phyloP scores from a whole-genome alignment of 768 basidiomycete species.

The Pulveroboletus ravenelii region DNA sequence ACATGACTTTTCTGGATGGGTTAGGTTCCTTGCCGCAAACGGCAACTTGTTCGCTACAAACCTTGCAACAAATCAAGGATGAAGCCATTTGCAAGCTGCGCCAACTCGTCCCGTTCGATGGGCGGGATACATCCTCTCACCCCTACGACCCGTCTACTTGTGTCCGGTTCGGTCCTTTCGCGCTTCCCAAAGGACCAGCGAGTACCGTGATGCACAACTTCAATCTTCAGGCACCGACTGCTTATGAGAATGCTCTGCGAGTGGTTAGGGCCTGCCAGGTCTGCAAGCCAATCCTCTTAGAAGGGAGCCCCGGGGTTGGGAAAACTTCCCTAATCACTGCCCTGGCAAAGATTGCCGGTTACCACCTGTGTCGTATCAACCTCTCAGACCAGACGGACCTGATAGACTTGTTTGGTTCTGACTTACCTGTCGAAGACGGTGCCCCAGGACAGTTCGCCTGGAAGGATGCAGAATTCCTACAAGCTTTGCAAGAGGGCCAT shows the following conservation, averaged over 20 bases:
- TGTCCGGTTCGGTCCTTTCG: slow-evolving; percentile 71
- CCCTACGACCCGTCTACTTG: slow-evolving; percentile 32
- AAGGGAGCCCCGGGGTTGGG: slow-evolving; percentile 97
- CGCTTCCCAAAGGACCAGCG: slow-evolving; percentile 55
- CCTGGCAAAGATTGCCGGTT: slow-evolving; percentile 73
- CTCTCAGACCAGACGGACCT: slow-evolving; percentile 97
- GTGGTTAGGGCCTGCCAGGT: slow-evolving; percentile 88
- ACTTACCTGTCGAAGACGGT: slow-evolving; percentile 91
- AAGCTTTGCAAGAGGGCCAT: slow-evolving; percentile 88
- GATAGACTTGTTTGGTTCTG: slow-evolving; percentile 92
- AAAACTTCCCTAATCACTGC: slow-evolving; percentile 93
- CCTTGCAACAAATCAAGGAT: slow-evolving; percentile 55
- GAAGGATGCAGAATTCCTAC: slow-evolving; percentile 95
- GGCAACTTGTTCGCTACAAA: slow-evolving; percentile 54
- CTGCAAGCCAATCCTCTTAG: slow-evolving; percentile 85
- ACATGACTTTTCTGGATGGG: slow-evolving; percentile 91
- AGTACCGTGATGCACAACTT: slow-evolving; percentile 44
- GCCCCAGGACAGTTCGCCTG: slow-evolving; percentile 90
- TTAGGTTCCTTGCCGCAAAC: slow-evolving; percentile 74
- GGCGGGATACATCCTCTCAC: slow-evolving; percentile 19
- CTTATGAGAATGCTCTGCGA: slow-evolving; percentile 80
- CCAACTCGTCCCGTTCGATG: slow-evolving; percentile 48
- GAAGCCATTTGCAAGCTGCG: slow-evolving; percentile 54
- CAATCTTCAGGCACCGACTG: slow-evolving; percentile 86
- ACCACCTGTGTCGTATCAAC: slow-evolving; percentile 87